Conservation (phyloP, 345 rosid species). For the Ceriops zippeliana region DNA sequence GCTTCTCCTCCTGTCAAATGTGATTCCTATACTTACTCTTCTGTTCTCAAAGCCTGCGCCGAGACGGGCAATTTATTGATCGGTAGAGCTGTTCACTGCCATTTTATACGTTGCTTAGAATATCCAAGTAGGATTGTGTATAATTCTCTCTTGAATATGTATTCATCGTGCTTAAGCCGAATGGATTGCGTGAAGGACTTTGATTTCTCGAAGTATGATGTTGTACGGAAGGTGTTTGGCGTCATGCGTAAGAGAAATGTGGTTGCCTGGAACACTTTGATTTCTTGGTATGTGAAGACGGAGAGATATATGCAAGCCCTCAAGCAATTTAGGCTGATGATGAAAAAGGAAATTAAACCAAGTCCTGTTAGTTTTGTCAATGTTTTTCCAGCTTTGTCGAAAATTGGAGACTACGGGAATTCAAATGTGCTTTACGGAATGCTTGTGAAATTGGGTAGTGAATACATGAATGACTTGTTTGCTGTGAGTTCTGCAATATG, state of each 20-base stretch:
- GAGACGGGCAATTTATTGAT: constrained; percentile 41
- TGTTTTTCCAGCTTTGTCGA: too few species aligned
- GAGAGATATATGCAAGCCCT: too few species aligned
- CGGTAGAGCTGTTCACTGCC: constrained; percentile 80
- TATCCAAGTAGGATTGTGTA: constrained; percentile 69
- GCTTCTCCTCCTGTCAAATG: constrained; percentile 41
- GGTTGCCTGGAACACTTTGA: too few species aligned
- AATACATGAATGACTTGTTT: too few species aligned
- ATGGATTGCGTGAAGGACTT: constrained; percentile 6
- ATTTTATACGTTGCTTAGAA: constrained; percentile 59
- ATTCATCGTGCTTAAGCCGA: constrained; percentile 52
- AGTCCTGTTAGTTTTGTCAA: too few species aligned
- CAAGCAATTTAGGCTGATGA: too few species aligned
- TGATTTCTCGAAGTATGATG: constrained; percentile 41
- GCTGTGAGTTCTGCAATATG: too few species aligned
- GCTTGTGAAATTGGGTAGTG: too few species aligned
- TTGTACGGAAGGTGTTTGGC: constrained; percentile 57
- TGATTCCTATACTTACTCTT: constrained; percentile 82
- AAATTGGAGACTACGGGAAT: too few species aligned
- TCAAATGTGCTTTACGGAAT: too few species aligned
- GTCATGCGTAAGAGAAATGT: constrained; percentile 67
- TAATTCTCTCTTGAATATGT: constrained; percentile 80
- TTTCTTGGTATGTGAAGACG: too few species aligned
- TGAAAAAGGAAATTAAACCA: too few species aligned
- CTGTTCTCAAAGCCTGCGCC: constrained; percentile 79